Conservation (phyloP, 345 rosid species). For the Eucalyptus guilfoylei region DNA sequence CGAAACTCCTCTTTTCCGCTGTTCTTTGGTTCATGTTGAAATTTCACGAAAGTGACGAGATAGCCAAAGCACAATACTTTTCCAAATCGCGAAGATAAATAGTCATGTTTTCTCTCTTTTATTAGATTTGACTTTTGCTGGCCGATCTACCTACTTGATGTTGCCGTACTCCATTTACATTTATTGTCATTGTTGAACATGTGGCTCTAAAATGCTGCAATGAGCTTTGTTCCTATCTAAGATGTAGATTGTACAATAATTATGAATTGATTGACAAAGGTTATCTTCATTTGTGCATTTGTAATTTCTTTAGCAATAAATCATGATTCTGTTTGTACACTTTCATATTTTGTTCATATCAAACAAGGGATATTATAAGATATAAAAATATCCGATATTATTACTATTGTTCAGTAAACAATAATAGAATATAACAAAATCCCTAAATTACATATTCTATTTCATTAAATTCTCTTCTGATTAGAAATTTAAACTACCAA, state of each 20-base stretch:
- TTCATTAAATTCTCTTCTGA: fast-evolving
- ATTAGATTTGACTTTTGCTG: neutral
- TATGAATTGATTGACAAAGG: neutral
- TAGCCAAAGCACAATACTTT: too few species aligned
- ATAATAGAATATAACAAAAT: too few species aligned
- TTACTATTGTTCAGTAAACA: neutral
- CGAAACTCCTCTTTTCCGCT: fast-evolving
- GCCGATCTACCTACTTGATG: neutral
- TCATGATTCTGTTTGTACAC: neutral
- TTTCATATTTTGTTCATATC: neutral
- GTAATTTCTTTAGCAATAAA: neutral
- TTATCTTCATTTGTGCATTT: too few species aligned
- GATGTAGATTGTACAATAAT: neutral
- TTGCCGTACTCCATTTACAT: neutral
- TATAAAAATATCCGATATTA: neutral
- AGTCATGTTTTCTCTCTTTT: neutral
- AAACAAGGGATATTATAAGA: neutral
- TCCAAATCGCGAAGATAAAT: fast-evolving
- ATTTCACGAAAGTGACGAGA: too few species aligned
- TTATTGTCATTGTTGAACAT: neutral
- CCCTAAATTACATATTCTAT: neutral
- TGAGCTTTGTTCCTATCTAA: neutral
- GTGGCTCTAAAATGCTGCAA: neutral
- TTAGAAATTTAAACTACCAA: neutral
- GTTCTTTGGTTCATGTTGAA: too few species aligned